A percentile compares a stretch with the other conserved stretches of the same genome.
phyloP scores from a whole-genome alignment of 2,329 filamentous ascomycete species.

The Cladophialophora immunda region DNA sequence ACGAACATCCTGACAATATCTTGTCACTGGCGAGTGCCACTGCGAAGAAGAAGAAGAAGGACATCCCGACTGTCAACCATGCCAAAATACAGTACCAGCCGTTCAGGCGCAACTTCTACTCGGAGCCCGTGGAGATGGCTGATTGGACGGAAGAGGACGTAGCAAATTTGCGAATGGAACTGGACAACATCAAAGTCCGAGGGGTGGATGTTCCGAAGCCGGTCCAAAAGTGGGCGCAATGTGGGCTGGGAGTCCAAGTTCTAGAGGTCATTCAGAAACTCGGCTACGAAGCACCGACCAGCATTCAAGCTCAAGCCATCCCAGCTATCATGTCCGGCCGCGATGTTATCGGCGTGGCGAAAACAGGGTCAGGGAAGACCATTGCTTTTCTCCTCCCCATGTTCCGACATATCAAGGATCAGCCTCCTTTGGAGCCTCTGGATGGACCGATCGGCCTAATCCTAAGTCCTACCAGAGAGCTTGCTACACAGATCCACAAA shows the following conservation, averaged over 20 bases:
- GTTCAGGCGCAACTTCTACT: slow-evolving; percentile 94
- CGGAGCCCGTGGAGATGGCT: slow-evolving; percentile 83
- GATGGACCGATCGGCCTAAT: slow-evolving; percentile 90
- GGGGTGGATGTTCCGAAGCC: slow-evolving; percentile 90
- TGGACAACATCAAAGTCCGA: slow-evolving; percentile 94
- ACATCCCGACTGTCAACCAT: slow-evolving; percentile 88
- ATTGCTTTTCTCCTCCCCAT: slow-evolving; percentile 94
- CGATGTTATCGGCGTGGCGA: slow-evolving; percentile 95
- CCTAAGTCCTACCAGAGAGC: slow-evolving; percentile 92
- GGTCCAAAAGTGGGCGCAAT: slow-evolving; percentile 96
- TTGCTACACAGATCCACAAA: slow-evolving; percentile 91
- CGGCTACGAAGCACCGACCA: slow-evolving; percentile 86
- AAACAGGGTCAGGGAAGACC: slow-evolving; percentile 97
- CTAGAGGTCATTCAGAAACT: slow-evolving; percentile 83
- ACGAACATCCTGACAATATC: slow-evolving; percentile 70
- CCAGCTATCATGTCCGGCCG: slow-evolving; percentile 95
- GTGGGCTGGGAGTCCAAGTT: slow-evolving; percentile 85
- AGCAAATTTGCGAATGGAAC: slow-evolving; percentile 79
- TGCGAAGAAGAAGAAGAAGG: slow-evolving; percentile 80
- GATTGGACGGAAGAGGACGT: slow-evolving; percentile 87
- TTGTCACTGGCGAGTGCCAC: slow-evolving; percentile 61
- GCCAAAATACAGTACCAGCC: slow-evolving; percentile 83
- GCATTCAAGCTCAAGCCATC: slow-evolving; percentile 94
- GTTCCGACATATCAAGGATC: slow-evolving; percentile 98
- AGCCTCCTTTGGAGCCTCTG: slow-evolving; percentile 78